phyloP scores from a whole-genome alignment of 768 basidiomycete genomes.

The Agrocybe praecox region DNA sequence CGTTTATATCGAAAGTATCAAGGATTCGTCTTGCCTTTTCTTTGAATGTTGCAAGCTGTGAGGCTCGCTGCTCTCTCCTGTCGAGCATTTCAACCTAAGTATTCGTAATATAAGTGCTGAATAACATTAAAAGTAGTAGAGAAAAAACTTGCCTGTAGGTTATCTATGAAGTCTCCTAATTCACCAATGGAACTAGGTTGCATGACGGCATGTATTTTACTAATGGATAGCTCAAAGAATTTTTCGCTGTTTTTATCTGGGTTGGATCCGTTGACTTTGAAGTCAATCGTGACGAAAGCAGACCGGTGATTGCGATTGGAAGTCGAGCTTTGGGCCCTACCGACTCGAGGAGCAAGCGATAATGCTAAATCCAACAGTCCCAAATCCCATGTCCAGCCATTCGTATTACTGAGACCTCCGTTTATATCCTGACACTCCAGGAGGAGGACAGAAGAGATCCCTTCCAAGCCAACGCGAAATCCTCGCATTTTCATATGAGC shows the following conservation, averaged over 20 bases:
- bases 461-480: conserved; percentile 79
- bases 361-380: conserved; percentile 75
- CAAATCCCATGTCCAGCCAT: conserved; percentile 63
- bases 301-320: conserved; percentile 67
- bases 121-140: background rate
- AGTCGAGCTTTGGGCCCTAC: conserved; percentile 33
- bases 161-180: conserved; percentile 86
- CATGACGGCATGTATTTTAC: conserved; percentile 90
- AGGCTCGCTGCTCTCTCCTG: conserved; percentile 73
- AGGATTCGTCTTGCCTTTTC: conserved; percentile 77
- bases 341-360: conserved; percentile 73
- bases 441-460: conserved; percentile 69
- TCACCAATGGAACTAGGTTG: conserved; percentile 92
- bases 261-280: conserved; percentile 46
- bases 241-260: conserved; percentile 28
- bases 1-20: conserved; percentile 69
- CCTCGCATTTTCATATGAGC: conserved; percentile 73
- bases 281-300: conserved; percentile 85
- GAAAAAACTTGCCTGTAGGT: conserved; percentile 62
- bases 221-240: conserved; percentile 56
- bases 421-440: conserved; percentile 77
- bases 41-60: conserved; percentile 82
- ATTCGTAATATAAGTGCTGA: background rate
- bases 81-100: conserved; percentile 71
- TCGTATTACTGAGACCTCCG: conserved; percentile 55